Evolutionary conservation across 2,329 filamentous ascomycete species (phyloP).

Genomic region (Fusarium citri): DNA sequence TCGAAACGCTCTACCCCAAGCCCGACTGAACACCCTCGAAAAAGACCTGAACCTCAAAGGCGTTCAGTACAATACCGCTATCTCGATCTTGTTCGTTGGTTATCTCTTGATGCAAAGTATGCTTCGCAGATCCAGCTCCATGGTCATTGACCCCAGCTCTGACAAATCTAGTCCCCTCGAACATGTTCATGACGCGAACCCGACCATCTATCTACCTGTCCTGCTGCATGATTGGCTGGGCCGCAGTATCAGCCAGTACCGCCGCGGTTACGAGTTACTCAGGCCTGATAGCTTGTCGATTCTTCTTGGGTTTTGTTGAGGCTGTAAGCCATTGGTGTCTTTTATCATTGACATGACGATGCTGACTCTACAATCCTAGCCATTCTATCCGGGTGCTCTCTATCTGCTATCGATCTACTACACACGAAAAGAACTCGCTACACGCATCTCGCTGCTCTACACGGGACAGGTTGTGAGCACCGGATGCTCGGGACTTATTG

Average conservation of each 20-base stretch:
- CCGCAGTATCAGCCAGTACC: conserved; percentile 14
- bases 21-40: conserved; percentile 38
- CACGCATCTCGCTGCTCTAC: conserved; percentile 25
- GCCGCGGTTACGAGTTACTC: conserved; percentile 9
- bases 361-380: neutral
- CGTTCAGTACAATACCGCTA: conserved; percentile 37
- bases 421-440: conserved; percentile 26
- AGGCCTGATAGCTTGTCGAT: conserved; percentile 17
- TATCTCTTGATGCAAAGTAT: conserved; percentile 31
- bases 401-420: conserved; percentile 30
- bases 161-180: conserved; percentile 10
- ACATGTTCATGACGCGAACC: conserved; percentile 29
- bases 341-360: conserved; percentile 44
- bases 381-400: conserved; percentile 24
- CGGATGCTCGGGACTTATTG: conserved; percentile 71
- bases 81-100: conserved; percentile 41
- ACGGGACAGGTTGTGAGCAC: conserved; percentile 60
- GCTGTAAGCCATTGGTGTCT: neutral
- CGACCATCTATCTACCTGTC: conserved; percentile 12
- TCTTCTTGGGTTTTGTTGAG: conserved; percentile 26
- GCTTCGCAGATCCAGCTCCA: neutral
- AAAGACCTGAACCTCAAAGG: conserved; percentile 35
- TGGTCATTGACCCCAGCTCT: neutral
- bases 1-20: conserved; percentile 42
- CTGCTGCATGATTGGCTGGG: conserved; percentile 28